phyloP scores from a whole-genome alignment of 352 stramenopile genomes.

The Vaucheria bursata region DNA sequence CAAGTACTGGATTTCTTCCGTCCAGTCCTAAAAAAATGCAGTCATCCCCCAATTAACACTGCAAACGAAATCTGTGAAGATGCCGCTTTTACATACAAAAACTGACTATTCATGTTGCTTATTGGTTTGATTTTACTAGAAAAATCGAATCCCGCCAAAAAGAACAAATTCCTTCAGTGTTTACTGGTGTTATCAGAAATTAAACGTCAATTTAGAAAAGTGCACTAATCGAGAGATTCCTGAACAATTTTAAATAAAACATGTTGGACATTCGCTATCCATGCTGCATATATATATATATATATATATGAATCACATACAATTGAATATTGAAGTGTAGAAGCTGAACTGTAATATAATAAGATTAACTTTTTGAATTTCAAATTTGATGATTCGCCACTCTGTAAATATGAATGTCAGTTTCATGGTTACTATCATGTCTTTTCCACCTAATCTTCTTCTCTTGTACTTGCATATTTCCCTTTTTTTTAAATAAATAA shows the following conservation, averaged over 20 bases:
- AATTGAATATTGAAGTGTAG: too few species aligned
- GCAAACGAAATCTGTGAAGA: too few species aligned
- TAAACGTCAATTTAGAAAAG: too few species aligned
- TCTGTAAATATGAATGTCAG: not conserved
- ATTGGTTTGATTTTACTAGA: not conserved
- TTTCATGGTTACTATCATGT: not conserved
- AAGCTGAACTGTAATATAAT: not conserved
- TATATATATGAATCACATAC: too few species aligned
- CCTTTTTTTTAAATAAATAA: not conserved
- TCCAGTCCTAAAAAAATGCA: constrained; percentile 56
- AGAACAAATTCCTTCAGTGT: too few species aligned
- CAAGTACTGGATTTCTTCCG: constrained; percentile 88
- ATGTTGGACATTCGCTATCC: too few species aligned
- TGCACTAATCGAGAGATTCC: too few species aligned
- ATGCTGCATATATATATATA: too few species aligned
- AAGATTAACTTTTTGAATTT: not conserved
- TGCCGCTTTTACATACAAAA: too few species aligned
- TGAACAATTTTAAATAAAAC: too few species aligned
- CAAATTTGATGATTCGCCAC: not conserved
- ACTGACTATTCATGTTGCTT: too few species aligned
- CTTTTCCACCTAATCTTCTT: not conserved
- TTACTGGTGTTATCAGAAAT: too few species aligned
- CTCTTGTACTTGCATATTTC: not conserved
- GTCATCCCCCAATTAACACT: not conserved
- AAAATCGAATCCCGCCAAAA: not conserved